Conservation (phyloP, 2,329 filamentous ascomycete genomes). For the Aspergillus vadensis region DNA sequence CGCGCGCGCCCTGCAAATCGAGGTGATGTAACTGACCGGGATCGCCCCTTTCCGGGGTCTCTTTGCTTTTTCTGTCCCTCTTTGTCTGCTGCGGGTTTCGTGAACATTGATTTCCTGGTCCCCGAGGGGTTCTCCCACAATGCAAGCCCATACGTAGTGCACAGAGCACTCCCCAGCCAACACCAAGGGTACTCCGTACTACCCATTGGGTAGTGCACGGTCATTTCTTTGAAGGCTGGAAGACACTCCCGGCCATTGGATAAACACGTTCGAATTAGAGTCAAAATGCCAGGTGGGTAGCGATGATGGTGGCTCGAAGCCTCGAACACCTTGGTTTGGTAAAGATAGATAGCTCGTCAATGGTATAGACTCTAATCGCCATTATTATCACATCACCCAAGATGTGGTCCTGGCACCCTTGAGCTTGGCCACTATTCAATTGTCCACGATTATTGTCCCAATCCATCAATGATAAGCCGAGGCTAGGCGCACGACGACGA, state of each 20-base stretch:
- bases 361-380: neutral
- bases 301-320: neutral
- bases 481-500: neutral
- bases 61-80: neutral
- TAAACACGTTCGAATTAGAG: neutral
- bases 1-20: neutral
- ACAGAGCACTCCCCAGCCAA: neutral
- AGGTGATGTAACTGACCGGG: neutral
- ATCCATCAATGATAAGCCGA: neutral
- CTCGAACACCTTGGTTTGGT: neutral
- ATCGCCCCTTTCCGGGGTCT: neutral
- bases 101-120: neutral
- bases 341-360: too few species aligned
- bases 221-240: neutral
- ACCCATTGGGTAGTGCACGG: neutral
- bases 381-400: neutral
- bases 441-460: neutral
- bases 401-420: neutral
- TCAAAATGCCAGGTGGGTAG: neutral
- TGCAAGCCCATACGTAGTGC: neutral
- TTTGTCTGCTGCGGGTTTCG: neutral
- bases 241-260: neutral
- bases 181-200: neutral
- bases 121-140: neutral
- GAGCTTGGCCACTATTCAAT: neutral